phyloP scores from a whole-genome alignment of 2,329 filamentous ascomycete genomes.

The Diaporthe sp. region DNA sequence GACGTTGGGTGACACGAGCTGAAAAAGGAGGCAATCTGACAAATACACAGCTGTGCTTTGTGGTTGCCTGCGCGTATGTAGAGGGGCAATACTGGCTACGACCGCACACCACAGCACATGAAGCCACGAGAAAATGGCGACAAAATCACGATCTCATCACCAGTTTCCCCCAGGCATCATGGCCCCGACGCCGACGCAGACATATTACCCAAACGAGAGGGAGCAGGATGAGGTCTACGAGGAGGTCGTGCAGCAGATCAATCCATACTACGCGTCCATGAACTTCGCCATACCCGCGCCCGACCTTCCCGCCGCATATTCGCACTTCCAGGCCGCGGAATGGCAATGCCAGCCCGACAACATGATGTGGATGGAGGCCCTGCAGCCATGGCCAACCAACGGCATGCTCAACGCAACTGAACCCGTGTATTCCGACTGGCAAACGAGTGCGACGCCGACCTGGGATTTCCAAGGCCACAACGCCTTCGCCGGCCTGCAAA shows the following conservation, averaged over 20 bases:
- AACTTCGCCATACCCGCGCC: conserved; percentile 15
- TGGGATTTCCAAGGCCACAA: conserved; percentile 27
- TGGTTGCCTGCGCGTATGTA: neutral
- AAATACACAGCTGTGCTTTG: conserved; percentile 1
- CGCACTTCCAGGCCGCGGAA: conserved; percentile 30
- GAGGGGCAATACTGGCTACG: neutral
- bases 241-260: conserved; percentile 25
- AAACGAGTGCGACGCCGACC: neutral
- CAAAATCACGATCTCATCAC: conserved; percentile 5
- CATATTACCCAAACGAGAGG: neutral
- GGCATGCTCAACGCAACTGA: neutral
- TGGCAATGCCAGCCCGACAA: conserved; percentile 33
- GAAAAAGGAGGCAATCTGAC: conserved; percentile 24
- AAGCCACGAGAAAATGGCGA: conserved; percentile 29
- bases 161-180: conserved; percentile 9
- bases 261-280: conserved; percentile 24
- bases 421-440: conserved; percentile 18
- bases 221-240: conserved; percentile 27
- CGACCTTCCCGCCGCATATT: conserved; percentile 13
- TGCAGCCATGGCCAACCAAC: conserved; percentile 30
- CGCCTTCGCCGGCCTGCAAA: neutral
- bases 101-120: neutral
- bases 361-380: conserved; percentile 32
- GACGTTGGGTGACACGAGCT: conserved; percentile 27
- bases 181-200: neutral